Conservation (phyloP, 768 basidiomycete genomes). For the Tulasnella sp. region DNA sequence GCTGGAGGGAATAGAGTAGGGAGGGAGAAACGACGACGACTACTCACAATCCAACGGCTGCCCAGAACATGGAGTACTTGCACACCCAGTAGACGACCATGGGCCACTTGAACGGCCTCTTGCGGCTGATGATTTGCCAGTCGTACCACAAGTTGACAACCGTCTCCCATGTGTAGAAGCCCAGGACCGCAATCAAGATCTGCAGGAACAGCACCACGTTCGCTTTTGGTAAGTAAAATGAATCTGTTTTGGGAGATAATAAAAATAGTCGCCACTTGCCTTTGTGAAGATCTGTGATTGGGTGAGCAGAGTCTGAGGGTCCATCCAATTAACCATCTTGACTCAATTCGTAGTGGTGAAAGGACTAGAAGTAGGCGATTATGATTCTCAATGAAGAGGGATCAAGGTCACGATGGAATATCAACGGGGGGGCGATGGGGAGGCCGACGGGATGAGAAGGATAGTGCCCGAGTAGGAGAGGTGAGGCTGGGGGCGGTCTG, state of each 20-base stretch:
- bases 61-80: constrained; percentile 27
- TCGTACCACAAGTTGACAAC: constrained; percentile 23
- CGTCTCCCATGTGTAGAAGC: constrained; percentile 25
- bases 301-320: background rate
- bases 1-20: no score
- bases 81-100: constrained; percentile 28
- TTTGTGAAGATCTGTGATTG: constrained; percentile 18
- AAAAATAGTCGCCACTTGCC: background rate
- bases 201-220: background rate
- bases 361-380: background rate
- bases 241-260: background rate
- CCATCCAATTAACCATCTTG: constrained; percentile 25
- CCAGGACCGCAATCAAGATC: constrained; percentile 20
- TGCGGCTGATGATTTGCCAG: constrained; percentile 19
- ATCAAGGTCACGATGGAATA: background rate
- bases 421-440: background rate
- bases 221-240: background rate
- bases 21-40: background rate
- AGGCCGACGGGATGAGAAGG: background rate
- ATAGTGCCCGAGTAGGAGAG: background rate
- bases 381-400: background rate
- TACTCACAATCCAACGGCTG: constrained; percentile 24
- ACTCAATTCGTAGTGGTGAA: background rate
- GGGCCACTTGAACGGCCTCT: constrained; percentile 26
- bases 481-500: background rate